Evolutionary conservation across 345 rosid genomes (phyloP), one percentile per base, ranked within the genome.

Genomic region (Arabis hirsuta): DNA sequence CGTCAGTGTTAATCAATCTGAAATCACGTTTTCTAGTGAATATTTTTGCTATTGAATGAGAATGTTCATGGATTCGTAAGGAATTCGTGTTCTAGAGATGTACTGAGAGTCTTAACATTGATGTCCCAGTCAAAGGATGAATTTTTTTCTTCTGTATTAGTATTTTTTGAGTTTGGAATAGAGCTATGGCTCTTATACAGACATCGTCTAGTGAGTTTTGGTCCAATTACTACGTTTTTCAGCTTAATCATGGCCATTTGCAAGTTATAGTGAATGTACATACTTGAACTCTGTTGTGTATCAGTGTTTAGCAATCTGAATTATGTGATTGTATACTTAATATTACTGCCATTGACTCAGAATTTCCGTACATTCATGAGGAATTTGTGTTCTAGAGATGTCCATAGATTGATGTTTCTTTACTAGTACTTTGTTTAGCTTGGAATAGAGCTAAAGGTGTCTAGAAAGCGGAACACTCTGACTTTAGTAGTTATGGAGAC

Each of bases 31-130:
- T 26, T n/a, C 26, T 53, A 27, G 34, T 66, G 31, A 50, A 3
- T 54, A 19, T 3, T 19, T 41, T 29, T 38, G n/a, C 50, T 56
- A 8, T 6, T 6, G 16, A 12, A 4, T 67, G 26, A 19, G 27
- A 22, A 44, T 11, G 32, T 24, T n/a, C 29, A 11, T 69, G 20
- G 22, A 20, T 31, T 55, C 7, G 24, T 26, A 4, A 45, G 44
- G 16, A 32, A 72, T 34, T 9, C 2, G 32, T 53, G 43, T 32
- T 34, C 6, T 67, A 65, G 58, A 41, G 51, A n/a, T 65, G 34
- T 66, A 52, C 50, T 4, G 38, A 44, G 53, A 62, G 38, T 42
- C 46, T 22, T 20, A 19, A 22, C 24, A 14, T 46, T 26, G 43
- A 34, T 47, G 57, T 59, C 24, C 67, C 46, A 13, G 13, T 48